Evolutionary conservation across 371 early-diverging fungal species (phyloP).

Genomic region (Smittium culicis): DNA sequence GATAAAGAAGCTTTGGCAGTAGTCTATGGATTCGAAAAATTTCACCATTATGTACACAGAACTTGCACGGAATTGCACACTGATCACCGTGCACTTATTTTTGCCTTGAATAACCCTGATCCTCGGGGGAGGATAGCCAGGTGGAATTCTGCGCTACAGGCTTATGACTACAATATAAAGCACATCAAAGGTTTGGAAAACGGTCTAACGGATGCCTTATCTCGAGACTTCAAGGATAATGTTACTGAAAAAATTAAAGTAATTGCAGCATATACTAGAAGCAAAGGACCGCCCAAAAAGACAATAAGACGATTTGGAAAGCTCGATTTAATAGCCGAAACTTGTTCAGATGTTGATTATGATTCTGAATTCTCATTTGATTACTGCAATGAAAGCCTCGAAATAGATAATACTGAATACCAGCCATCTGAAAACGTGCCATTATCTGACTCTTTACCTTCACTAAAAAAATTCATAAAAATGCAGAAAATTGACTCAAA

Average conservation of each 20-base stretch:
- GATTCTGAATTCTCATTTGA: too few relatives aligned
- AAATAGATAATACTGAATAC: too few relatives aligned
- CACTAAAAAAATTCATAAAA: neutral
- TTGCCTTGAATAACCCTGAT: neutral
- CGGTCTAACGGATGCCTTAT: neutral
- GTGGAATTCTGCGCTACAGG: constrained; percentile 1
- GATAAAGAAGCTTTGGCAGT: constrained; percentile 8
- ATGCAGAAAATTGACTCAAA: neutral
- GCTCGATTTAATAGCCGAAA: neutral
- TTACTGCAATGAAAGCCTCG: too few relatives aligned
- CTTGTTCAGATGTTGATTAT: too few relatives aligned
- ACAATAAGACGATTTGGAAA: neutral
- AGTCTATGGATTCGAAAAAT: neutral
- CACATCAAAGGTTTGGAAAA: neutral
- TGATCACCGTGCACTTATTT: neutral
- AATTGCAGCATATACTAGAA: neutral
- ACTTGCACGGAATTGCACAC: neutral
- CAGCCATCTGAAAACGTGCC: neutral
- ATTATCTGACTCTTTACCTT: neutral
- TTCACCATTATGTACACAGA: neutral
- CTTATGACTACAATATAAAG: neutral
- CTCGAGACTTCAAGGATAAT: neutral
- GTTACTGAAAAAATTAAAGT: neutral
- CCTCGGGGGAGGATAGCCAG: neutral
- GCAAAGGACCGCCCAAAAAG: neutral